Evolutionary conservation across 2,329 filamentous ascomycete genomes (phyloP).

Genomic region (Sporothrix globosa): DNA sequence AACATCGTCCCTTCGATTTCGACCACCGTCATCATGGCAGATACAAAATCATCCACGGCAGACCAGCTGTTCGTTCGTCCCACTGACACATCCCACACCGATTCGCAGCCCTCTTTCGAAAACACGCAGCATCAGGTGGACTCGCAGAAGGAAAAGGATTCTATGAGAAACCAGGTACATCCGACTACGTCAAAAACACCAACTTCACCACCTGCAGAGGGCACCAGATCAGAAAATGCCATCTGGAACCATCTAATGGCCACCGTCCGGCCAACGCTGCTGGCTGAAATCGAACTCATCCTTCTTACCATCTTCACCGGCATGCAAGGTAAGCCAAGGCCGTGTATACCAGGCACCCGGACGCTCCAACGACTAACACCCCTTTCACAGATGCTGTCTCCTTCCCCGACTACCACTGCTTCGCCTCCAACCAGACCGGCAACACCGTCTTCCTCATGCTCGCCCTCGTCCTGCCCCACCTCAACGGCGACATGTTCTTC

Average conservation of each 20-base stretch:
- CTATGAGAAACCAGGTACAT: background rate
- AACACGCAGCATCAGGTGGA: too few relatives aligned
- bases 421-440: slow-evolving; percentile 67
- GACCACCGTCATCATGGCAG: background rate
- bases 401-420: slow-evolving; percentile 64
- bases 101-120: slow-evolving; percentile 25
- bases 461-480: slow-evolving; percentile 54
- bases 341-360: background rate
- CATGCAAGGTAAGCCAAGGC: slow-evolving; percentile 49
- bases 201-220: background rate
- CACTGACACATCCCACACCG: background rate
- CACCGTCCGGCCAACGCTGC: slow-evolving; percentile 45
- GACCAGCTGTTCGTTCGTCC: background rate
- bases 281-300: slow-evolving; percentile 53
- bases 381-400: slow-evolving; percentile 51
- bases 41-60: background rate
- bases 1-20: background rate
- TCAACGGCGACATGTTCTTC: slow-evolving; percentile 54
- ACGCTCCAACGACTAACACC: background rate
- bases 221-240: background rate
- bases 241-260: slow-evolving; percentile 41
- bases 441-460: slow-evolving; percentile 64
- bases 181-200: background rate
- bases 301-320: slow-evolving; percentile 56
- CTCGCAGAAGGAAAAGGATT: background rate